Conservation (phyloP, 441 rosid species). For the Gossypium davidsonii region DNA sequence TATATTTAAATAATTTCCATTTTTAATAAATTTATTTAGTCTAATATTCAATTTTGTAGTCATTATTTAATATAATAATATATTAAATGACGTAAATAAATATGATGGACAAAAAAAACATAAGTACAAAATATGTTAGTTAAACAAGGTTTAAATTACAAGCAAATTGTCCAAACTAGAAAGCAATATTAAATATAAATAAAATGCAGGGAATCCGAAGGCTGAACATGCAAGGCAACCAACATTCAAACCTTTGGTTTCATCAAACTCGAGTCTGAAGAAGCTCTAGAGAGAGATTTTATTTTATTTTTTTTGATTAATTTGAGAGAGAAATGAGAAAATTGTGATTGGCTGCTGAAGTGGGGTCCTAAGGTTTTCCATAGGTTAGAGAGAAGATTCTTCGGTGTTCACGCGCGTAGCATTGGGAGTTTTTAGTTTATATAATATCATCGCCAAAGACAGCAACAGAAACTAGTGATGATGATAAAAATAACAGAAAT, state of each 20-base stretch:
- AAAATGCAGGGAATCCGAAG: neutral
- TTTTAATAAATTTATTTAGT: neutral
- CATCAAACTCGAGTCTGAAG: neutral
- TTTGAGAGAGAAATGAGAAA: slow-evolving; percentile 1
- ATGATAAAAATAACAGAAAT: slow-evolving; percentile 16
- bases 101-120: neutral
- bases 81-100: too few relatives aligned
- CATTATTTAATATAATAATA: too few relatives aligned
- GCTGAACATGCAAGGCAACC: neutral
- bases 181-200: neutral
- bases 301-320: too few relatives aligned
- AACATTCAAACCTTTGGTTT: neutral
- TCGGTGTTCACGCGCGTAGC: slow-evolving; percentile 21
- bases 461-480: slow-evolving; percentile 6
- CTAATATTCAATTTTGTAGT: neutral
- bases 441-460: neutral
- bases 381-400: slow-evolving; percentile 16
- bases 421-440: slow-evolving; percentile 10
- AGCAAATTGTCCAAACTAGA: neutral
- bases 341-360: slow-evolving; percentile 14
- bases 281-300: neutral
- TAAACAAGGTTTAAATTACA: neutral
- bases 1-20: neutral
- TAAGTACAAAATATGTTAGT: neutral
- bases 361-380: slow-evolving; percentile 31